Percentiles rank a stretch among this genome's conserved stretches.
These are phyloP conservation scores for Didymella glomerata DNA, from an alignment of 2,329 filamentous ascomycete species.

Conservation along the genomic window DNA sequence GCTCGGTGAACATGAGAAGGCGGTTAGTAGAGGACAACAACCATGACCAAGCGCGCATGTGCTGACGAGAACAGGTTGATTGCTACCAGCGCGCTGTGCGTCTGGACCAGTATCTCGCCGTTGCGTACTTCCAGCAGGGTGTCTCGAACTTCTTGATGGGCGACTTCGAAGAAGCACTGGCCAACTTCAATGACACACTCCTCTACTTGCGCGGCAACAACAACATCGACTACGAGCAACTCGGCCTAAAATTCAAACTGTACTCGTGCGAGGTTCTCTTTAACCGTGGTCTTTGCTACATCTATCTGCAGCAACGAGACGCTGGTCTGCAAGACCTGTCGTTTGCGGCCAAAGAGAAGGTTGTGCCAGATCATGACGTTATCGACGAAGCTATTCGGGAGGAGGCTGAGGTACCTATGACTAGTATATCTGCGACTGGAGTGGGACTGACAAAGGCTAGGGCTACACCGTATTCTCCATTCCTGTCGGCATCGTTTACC, in stretches of 20 bases:
- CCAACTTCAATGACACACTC: conserved; percentile 98
- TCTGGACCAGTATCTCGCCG: conserved; percentile 93
- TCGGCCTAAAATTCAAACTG: conserved; percentile 93
- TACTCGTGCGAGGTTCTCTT: conserved; percentile 98
- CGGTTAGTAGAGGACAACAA: conserved; percentile 66
- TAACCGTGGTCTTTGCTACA: conserved; percentile 96
- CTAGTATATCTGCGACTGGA: neutral
- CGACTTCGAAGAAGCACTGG: conserved; percentile 95
- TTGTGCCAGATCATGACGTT: conserved; percentile 94
- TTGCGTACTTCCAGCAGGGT: conserved; percentile 97
- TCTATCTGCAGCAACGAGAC: conserved; percentile 92
- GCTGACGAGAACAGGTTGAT: conserved; percentile 72
- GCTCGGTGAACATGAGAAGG: conserved; percentile 92
- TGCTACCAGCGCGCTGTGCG: conserved; percentile 91
- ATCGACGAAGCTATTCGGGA: conserved; percentile 97
- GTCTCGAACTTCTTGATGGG: conserved; percentile 97
- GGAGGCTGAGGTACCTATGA: conserved; percentile 78
- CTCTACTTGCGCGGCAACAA: conserved; percentile 94
- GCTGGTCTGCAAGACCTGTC: conserved; percentile 89
- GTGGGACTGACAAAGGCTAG: conserved; percentile 57
- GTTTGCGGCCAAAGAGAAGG: conserved; percentile 94
- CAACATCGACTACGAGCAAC: conserved; percentile 96
- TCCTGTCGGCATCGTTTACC: conserved; percentile 91
- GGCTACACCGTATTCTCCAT: conserved; percentile 99
- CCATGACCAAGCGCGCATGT: conserved; percentile 17